A percentile compares a stretch with the other conserved stretches of the same genome.
These are phyloP conservation scores for Globisporangium splendens DNA, from an alignment of 352 stramenopile genomes.

Conservation along the genomic window DNA sequence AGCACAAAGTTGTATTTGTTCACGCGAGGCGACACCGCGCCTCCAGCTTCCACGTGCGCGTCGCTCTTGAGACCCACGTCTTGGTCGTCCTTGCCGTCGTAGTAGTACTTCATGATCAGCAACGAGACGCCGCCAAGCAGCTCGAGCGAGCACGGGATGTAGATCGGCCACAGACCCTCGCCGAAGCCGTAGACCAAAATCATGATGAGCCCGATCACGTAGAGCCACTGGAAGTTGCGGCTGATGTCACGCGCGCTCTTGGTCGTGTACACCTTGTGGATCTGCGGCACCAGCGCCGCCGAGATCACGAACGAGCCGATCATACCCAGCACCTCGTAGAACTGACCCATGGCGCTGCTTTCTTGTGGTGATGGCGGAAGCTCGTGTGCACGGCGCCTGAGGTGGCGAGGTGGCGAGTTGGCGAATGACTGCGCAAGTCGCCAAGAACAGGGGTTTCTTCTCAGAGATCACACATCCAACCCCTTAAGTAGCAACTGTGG, in stretches of 20 bases:
- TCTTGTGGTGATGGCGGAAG: no score
- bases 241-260: slow-evolving; percentile 41
- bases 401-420: no score
- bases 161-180: slow-evolving; percentile 42
- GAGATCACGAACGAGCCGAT: slow-evolving; percentile 37
- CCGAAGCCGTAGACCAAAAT: slow-evolving; percentile 36
- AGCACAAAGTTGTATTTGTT: slow-evolving; percentile 11
- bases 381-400: no score
- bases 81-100: slow-evolving; percentile 18
- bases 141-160: slow-evolving; percentile 38
- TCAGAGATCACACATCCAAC: no score
- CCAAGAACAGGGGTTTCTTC: no score
- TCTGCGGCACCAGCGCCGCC: slow-evolving; percentile 31
- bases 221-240: slow-evolving; percentile 34
- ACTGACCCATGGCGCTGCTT: slow-evolving; percentile 11
- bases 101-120: slow-evolving; percentile 35
- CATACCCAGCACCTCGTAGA: slow-evolving; percentile 35
- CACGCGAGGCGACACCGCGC: slow-evolving; percentile 7
- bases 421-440: no score
- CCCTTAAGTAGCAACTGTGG: no score
- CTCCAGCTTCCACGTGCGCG: neutral
- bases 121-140: slow-evolving; percentile 24
- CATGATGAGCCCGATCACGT: slow-evolving; percentile 28
- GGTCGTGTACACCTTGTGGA: slow-evolving; percentile 32
- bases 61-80: slow-evolving; percentile 6